phyloP scores from a whole-genome alignment of 257 asterid species.

The Leonotis leonurus region DNA sequence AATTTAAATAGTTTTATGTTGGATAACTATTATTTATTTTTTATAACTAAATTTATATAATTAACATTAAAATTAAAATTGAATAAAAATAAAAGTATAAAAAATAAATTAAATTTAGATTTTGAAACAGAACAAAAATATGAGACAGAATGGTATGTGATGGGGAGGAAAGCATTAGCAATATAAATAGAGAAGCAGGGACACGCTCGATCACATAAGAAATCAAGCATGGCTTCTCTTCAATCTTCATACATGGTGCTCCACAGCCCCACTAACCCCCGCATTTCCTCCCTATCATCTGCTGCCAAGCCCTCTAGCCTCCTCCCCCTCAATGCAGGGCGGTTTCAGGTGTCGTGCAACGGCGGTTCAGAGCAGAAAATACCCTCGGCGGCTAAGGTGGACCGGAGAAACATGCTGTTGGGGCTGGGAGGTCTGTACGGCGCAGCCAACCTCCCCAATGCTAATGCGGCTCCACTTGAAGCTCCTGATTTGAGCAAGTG shows the following conservation, averaged over 20 bases:
- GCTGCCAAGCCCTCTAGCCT: slow-evolving; percentile 28
- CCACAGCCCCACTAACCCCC: background rate
- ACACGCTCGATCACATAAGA: background rate
- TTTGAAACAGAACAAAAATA: too few species aligned
- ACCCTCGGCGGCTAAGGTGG: background rate
- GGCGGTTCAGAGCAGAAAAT: too few species aligned
- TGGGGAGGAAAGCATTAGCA: too few species aligned
- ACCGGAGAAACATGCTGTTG: slow-evolving; percentile 35
- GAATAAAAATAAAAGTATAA: too few species aligned
- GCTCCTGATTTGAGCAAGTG: slow-evolving; percentile 31
- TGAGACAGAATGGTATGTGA: too few species aligned
- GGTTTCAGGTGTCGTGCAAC: slow-evolving; percentile 22
- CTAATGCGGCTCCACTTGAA: slow-evolving; percentile 19
- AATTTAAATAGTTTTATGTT: too few species aligned
- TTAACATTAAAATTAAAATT: too few species aligned
- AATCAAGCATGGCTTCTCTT: slow-evolving; percentile 22
- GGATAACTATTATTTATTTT: too few species aligned
- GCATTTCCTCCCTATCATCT: background rate
- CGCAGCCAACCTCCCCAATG: slow-evolving; percentile 23
- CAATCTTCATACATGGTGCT: slow-evolving; percentile 15
- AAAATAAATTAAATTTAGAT: too few species aligned
- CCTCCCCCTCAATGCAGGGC: background rate
- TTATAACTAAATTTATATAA: too few species aligned
- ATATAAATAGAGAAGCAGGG: too few species aligned
- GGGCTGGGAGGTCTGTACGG: slow-evolving; percentile 31